These are phyloP conservation scores for Rickenella mellea DNA, from an alignment of 768 basidiomycete genomes.

Conservation along the genomic window DNA sequence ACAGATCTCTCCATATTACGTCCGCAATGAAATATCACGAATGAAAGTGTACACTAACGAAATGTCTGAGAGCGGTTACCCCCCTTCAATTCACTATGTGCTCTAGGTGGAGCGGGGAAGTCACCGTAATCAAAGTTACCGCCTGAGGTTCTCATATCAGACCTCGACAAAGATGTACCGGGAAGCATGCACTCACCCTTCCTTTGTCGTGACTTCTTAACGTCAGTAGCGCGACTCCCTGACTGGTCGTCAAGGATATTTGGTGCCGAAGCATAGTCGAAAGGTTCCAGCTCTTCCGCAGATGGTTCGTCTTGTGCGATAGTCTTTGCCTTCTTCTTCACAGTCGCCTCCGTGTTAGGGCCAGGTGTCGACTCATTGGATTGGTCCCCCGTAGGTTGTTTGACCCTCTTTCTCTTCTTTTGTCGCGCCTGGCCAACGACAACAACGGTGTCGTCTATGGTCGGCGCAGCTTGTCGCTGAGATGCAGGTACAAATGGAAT, in stretches of 20 bases:
- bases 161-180: not conserved
- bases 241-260: constrained; percentile 63
- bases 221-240: constrained; percentile 26
- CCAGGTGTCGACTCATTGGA: constrained; percentile 9
- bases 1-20: too few species aligned
- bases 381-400: constrained; percentile 16
- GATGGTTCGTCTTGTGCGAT: constrained; percentile 14
- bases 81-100: constrained; percentile 53
- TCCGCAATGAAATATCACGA: too few species aligned
- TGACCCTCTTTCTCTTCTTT: constrained; percentile 56
- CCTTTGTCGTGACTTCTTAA: constrained; percentile 30
- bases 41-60: too few species aligned
- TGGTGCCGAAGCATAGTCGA: constrained; percentile 60
- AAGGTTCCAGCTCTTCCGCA: constrained; percentile 33
- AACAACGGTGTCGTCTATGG: constrained; percentile 56
- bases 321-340: constrained; percentile 13
- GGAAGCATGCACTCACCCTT: constrained; percentile 21
- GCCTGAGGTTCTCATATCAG: constrained; percentile 19
- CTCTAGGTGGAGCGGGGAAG: constrained; percentile 59
- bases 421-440: constrained; percentile 57
- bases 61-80: constrained; percentile 69
- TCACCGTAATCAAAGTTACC: constrained; percentile 36
- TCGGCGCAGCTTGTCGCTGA: constrained; percentile 32
- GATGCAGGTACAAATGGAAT: constrained; percentile 70
- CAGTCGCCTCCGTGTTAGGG: constrained; percentile 9